Conservation (phyloP, 768 basidiomycete genomes). For the Suillus occidentalis region DNA sequence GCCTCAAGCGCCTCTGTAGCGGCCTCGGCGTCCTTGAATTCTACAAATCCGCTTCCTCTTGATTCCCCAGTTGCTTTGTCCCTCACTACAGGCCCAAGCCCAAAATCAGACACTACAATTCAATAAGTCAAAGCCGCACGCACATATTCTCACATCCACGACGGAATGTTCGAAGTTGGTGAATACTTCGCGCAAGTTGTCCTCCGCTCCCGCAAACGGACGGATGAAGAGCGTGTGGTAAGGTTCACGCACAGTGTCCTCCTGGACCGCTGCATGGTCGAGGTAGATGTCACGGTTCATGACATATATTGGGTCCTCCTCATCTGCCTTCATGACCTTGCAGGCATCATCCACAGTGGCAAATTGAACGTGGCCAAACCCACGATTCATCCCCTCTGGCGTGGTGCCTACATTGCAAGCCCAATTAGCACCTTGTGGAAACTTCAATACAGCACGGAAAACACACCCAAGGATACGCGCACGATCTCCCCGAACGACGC, state of each 20-base stretch:
- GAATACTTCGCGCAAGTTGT: conserved; percentile 27
- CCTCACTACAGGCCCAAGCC: conserved; percentile 27
- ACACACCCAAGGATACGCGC: conserved; percentile 42
- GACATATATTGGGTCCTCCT: conserved; percentile 49
- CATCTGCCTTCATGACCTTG: conserved; percentile 34
- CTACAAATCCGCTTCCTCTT: conserved; percentile 48
- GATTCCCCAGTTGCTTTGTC: conserved; percentile 30
- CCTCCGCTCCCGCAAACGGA: conserved; percentile 28
- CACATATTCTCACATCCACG: conserved; percentile 32
- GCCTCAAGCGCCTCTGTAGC: conserved; percentile 49
- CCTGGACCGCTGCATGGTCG: conserved; percentile 35
- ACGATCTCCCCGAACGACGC: conserved; percentile 42
- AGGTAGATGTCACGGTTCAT: conserved; percentile 45
- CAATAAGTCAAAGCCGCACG: conserved; percentile 20
- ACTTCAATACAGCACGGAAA: not conserved
- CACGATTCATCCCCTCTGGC: conserved; percentile 39
- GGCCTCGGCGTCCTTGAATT: conserved; percentile 45
- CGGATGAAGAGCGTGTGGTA: conserved; percentile 32
- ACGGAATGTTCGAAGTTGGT: conserved; percentile 16
- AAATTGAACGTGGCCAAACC: conserved; percentile 49
- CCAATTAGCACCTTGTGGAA: not conserved
- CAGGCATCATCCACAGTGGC: conserved; percentile 36
- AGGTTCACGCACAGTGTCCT: conserved; percentile 16
- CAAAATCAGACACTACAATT: not conserved
- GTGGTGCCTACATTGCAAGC: conserved; percentile 18